Evolutionary conservation across 2,329 filamentous ascomycete genomes (phyloP), one percentile per base, ranked within the genome.

Genomic region (Microascus cirrosus): DNA sequence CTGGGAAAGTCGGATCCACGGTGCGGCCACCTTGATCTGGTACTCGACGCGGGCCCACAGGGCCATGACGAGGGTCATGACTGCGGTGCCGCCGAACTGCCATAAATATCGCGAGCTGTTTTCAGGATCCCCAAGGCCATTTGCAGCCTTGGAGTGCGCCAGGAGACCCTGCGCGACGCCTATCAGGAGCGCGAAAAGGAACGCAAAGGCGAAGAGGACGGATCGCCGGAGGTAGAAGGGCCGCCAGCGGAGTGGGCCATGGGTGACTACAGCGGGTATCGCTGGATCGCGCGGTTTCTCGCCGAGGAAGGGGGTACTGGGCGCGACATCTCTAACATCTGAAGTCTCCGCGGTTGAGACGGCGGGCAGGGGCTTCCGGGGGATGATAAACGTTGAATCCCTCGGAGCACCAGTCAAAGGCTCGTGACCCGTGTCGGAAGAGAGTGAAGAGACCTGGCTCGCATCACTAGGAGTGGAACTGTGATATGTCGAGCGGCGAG

Each of bases 41-140:
- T 69, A 71, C 54, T 74, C 73, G 11, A 71, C 70, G 18, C 72
- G 65, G 11, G 61, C 62, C 71, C 72, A 74, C 10, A 68, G 39
- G 13, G 65, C 67, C 4, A 69, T 67, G 18, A 71, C 60, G 0
- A 71, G 55, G 3, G 66, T 66, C 53, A 73, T 63, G 13, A 74
- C 58, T 11, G 69, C 64, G 0, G 69, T 67, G 2, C 68, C 68
- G 13, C 65, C 67, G 56, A 72, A 71, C 55, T 72, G 68, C 68
- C 71, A 74, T 28, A 73, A 55, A 36, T 73, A 73, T 34, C 70
- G 67, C 8, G 66, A 61, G 18, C 60, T 61, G 22, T 63, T 57
- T 34, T 63, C 61, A 0, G 62, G 66, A 10, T 63, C 60, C 5
- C 64, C 64, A 13, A 72, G 60, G 0, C 70, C 70, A 12, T 62